phyloP scores from a whole-genome alignment of 2,329 filamentous ascomycete species.

The Cercospora sp. region DNA sequence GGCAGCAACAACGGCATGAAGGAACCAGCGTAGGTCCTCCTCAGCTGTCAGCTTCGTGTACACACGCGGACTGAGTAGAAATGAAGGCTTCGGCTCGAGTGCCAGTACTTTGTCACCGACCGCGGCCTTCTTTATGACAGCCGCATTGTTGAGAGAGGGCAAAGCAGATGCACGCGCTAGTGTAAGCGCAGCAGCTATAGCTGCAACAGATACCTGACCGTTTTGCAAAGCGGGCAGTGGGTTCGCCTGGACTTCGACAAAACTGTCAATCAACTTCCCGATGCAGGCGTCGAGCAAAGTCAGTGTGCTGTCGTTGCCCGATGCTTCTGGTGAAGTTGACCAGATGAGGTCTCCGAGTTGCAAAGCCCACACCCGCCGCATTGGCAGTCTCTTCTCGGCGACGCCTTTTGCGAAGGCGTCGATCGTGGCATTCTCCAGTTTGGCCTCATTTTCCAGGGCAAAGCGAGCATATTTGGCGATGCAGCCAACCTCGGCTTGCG shows the following conservation, averaged over 20 bases:
- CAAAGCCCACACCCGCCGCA: slow-evolving; percentile 78
- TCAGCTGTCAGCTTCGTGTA: slow-evolving; percentile 75
- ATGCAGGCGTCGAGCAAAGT: slow-evolving; percentile 54
- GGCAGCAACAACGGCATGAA: slow-evolving; percentile 67
- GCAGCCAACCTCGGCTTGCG: slow-evolving; percentile 72
- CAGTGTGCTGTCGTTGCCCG: slow-evolving; percentile 51
- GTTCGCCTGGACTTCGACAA: slow-evolving; percentile 77
- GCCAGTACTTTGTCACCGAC: slow-evolving; percentile 66
- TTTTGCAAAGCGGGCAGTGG: slow-evolving; percentile 76
- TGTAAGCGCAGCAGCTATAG: slow-evolving; percentile 68
- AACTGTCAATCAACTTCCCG: slow-evolving; percentile 65
- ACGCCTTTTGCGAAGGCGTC: slow-evolving; percentile 80
- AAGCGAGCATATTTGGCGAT: slow-evolving; percentile 66
- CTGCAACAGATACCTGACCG: slow-evolving; percentile 77
- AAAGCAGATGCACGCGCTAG: slow-evolving; percentile 56
- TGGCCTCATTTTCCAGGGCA: slow-evolving; percentile 61
- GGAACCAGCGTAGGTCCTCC: slow-evolving; percentile 77
- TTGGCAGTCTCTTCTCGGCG: slow-evolving; percentile 76
- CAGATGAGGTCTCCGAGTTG: slow-evolving; percentile 71
- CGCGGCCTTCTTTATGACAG: slow-evolving; percentile 62
- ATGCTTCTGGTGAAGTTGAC: slow-evolving; percentile 51
- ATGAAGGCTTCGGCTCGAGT: slow-evolving; percentile 79
- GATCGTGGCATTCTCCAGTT: slow-evolving; percentile 65
- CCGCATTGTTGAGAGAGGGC: slow-evolving; percentile 55
- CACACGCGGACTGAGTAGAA: slow-evolving; percentile 78